Evolutionary conservation across 2,329 filamentous ascomycete species (phyloP).

Genomic region (Ceratocystis papillata): DNA sequence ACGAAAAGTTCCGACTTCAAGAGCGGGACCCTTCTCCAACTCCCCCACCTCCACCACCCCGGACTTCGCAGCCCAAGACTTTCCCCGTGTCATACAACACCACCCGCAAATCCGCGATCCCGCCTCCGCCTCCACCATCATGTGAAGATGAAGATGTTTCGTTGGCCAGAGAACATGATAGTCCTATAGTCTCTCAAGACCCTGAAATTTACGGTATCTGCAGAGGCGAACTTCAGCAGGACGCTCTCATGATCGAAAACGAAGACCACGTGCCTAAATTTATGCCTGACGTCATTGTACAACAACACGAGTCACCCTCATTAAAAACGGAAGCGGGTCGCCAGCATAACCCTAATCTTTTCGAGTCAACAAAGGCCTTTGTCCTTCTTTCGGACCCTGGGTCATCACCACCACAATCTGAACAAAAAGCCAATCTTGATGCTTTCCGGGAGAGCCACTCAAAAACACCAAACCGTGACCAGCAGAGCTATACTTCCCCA

Average conservation of each 20-base stretch:
- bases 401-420: conserved; percentile 15
- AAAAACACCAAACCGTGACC: conserved; percentile 9
- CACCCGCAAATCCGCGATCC: conserved; percentile 20
- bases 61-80: conserved; percentile 16
- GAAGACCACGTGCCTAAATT: conserved; percentile 16
- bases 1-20: not conserved
- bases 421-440: conserved; percentile 13
- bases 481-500: conserved; percentile 16
- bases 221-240: conserved; percentile 20
- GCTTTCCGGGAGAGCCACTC: conserved; percentile 6
- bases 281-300: conserved; percentile 22
- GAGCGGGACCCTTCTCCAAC: conserved; percentile 1
- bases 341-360: not conserved
- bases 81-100: conserved; percentile 24
- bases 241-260: conserved; percentile 20
- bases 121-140: conserved; percentile 22
- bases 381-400: conserved; percentile 19
- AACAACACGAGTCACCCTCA: not conserved
- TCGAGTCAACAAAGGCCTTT: conserved; percentile 17
- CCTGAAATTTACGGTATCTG: conserved; percentile 20
- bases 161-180: conserved; percentile 18
- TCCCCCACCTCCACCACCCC: conserved; percentile 3
- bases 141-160: conserved; percentile 23
- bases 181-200: conserved; percentile 7
- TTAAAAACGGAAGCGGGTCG: not conserved